These are phyloP conservation scores for Saccharomycopsis capsularis DNA, from an alignment of 805 yeast genomes.

Conservation along the genomic window DNA sequence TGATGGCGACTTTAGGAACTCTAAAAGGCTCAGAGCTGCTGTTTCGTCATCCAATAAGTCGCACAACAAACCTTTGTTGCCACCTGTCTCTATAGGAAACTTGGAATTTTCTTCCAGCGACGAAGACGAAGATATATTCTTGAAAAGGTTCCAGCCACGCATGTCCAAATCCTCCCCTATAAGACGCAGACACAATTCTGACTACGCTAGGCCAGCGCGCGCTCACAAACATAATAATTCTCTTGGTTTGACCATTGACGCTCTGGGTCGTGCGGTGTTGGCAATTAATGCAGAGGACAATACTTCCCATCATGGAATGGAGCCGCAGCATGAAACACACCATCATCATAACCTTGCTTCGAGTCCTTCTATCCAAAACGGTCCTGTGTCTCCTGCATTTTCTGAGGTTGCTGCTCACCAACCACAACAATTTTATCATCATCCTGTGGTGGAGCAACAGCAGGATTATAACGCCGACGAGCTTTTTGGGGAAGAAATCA, in stretches of 20 bases:
- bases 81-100: conserved; percentile 16
- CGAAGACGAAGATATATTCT: conserved; percentile 10
- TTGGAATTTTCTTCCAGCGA: conserved; percentile 13
- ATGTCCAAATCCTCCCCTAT: background rate
- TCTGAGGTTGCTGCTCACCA: background rate
- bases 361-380: background rate
- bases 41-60: background rate
- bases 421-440: no score
- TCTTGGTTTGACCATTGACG: background rate
- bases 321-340: no score
- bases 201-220: background rate
- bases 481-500: background rate
- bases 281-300: background rate
- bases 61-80: conserved; percentile 12
- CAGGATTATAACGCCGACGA: background rate
- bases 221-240: background rate
- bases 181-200: background rate
- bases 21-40: background rate
- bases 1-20: background rate
- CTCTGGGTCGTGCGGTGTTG: background rate
- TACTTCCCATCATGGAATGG: no score
- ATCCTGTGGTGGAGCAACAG: no score
- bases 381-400: background rate
- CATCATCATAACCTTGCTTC: background rate
- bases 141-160: background rate